Evolutionary conservation across 495 filamentous ascomycete genomes (phyloP).

Genomic region (Hypoxylon fuscum): DNA sequence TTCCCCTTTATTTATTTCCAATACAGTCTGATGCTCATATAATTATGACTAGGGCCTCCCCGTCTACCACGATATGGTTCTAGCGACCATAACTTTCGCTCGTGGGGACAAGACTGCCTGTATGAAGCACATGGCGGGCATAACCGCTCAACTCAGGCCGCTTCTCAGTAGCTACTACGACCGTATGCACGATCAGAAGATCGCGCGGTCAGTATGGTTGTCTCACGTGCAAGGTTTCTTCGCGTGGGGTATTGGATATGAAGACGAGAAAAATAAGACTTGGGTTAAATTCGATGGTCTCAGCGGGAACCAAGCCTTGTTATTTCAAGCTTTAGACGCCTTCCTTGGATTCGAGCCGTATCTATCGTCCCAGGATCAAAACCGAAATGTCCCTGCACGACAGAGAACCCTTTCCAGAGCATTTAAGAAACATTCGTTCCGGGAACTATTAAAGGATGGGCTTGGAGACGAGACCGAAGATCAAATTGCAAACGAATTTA

Average conservation of each 20-base stretch:
- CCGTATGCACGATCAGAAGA: constrained; percentile 30
- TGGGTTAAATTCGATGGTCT: constrained; percentile 55
- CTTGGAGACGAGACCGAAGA: constrained; percentile 34
- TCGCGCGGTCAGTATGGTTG: constrained; percentile 49
- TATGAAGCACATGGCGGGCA: constrained; percentile 30
- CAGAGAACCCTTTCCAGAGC: constrained; percentile 47
- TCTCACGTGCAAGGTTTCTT: constrained; percentile 54
- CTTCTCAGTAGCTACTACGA: constrained; percentile 47
- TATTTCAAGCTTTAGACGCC: constrained; percentile 55
- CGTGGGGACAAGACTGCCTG: constrained; percentile 32
- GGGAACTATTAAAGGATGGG: constrained; percentile 24
- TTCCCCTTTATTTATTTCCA: not conserved
- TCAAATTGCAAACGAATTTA: constrained; percentile 43
- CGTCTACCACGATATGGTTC: constrained; percentile 48
- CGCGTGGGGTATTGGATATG: constrained; percentile 50
- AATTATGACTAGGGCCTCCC: constrained; percentile 36
- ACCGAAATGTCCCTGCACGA: constrained; percentile 42
- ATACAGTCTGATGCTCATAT: not conserved
- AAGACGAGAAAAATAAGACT: constrained; percentile 38
- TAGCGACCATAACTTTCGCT: constrained; percentile 38
- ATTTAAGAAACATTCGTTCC: constrained; percentile 36
- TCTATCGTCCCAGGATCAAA: constrained; percentile 36
- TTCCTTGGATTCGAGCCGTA: constrained; percentile 55
- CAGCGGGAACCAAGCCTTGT: constrained; percentile 53
- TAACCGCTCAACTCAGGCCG: constrained; percentile 38